Evolutionary conservation across 2,329 filamentous ascomycete genomes (phyloP), one percentile per base, ranked within the genome.

Genomic region (Mycogone perniciosa): DNA sequence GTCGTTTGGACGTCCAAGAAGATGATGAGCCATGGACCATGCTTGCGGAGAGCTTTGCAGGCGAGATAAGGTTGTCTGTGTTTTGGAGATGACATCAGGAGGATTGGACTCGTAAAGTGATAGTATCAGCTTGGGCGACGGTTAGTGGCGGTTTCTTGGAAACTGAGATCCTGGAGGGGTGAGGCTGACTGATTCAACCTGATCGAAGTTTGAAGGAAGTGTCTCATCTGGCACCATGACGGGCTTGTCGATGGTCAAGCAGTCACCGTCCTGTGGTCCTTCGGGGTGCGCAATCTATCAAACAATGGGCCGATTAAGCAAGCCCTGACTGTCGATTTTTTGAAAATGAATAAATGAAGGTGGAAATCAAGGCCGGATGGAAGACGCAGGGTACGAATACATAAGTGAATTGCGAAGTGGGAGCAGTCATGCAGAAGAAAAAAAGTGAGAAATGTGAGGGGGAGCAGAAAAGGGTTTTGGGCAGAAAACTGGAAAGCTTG

Each of bases 1-100:
- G 54, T 86, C 80, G 58, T 88, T 83, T 26, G 79, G 72, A 54
- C 81, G 82, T 46, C 74, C 74, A 8, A 96, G 73, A 10, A 97
- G 75, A 46, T 82, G 81, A 62, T 92, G 84, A 20, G 89, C 90
- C 42, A 96, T 77, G 50, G 86, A 78, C 93, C 93, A 99, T 49
- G 90, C 92, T 61, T 88, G 77, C 2, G 84, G 76, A 2, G 89
- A 88, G 58, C 82, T 82, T 64, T 97, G 93, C 13, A 96, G 73
- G 29, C 77, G 76, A 55, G 93, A 88, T 10, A 99, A 74, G 10
- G 85, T 81, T 51, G 87, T 82, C 64, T 97, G 88, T 44, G 77
- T 76, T 20, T 67, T 68, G 8, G 72, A 65, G 46, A 82, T 74
- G 20, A 66, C 67, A 33, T 73, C 69, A 38, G 77, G 74, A 0